These are phyloP conservation scores for Misopates orontium DNA, from an alignment of 257 asterid species.

Conservation along the genomic window DNA sequence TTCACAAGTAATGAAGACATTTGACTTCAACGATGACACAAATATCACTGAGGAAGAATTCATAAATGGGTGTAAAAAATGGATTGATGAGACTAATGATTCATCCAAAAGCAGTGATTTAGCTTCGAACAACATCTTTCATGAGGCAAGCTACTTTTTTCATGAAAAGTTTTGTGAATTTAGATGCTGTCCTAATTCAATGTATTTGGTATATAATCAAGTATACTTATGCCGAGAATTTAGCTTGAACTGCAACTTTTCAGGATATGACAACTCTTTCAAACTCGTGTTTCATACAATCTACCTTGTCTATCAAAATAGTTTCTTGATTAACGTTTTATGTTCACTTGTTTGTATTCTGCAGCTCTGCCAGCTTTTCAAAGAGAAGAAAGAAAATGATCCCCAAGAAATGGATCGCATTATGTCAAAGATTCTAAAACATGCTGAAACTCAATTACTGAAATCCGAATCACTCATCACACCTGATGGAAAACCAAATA, in stretches of 20 bases:
- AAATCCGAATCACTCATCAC: slow-evolving; percentile 44
- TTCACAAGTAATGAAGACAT: slow-evolving; percentile 34
- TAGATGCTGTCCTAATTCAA: not conserved
- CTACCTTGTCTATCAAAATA: too few species aligned
- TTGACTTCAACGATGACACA: slow-evolving; percentile 32
- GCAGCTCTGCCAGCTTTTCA: slow-evolving; percentile 37
- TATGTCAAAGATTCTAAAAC: slow-evolving; percentile 52
- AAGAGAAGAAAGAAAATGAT: slow-evolving; percentile 37
- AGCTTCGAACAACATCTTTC: slow-evolving; percentile 25
- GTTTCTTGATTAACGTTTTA: too few species aligned
- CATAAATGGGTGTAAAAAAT: slow-evolving; percentile 41
- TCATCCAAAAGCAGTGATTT: slow-evolving; percentile 21
- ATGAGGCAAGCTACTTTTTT: slow-evolving; percentile 52
- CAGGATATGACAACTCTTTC: too few species aligned
- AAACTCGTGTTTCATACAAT: not conserved
- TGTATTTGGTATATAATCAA: not conserved
- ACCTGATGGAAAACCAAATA: slow-evolving; percentile 51
- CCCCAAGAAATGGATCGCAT: slow-evolving; percentile 35
- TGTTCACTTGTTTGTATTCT: not conserved
- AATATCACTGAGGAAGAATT: slow-evolving; percentile 42
- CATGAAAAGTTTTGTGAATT: not conserved
- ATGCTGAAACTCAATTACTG: slow-evolving; percentile 41
- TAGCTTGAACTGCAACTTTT: too few species aligned
- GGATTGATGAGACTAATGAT: slow-evolving; percentile 39
- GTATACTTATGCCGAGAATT: too few species aligned